These are phyloP conservation scores for Teratosphaeria zuluensis DNA, from an alignment of 2,329 filamentous ascomycete species.

Conservation along the genomic window DNA sequence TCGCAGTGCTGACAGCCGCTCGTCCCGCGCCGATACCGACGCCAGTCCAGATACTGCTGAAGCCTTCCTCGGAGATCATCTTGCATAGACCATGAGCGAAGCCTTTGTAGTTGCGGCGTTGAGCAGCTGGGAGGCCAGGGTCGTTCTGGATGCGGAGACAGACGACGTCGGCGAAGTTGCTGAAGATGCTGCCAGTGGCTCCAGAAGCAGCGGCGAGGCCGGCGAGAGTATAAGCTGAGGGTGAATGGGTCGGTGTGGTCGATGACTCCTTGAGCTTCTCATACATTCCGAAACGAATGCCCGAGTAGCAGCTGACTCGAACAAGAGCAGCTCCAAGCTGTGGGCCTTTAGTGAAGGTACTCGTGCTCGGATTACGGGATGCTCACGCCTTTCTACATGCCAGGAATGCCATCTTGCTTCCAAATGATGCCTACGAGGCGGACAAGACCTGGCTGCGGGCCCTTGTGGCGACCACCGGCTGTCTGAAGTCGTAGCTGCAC, in stretches of 20 bases:
- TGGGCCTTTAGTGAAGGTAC: not conserved
- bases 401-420: slow-evolving; percentile 9
- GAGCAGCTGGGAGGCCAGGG: slow-evolving; percentile 7
- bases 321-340: slow-evolving; percentile 13
- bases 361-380: not conserved
- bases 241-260: slow-evolving; percentile 12
- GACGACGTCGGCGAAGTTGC: slow-evolving; percentile 16
- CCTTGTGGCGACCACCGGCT: not conserved
- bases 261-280: slow-evolving; percentile 14
- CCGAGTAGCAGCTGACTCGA: slow-evolving; percentile 11
- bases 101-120: slow-evolving; percentile 13
- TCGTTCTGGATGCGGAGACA: slow-evolving; percentile 15
- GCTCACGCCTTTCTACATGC: slow-evolving; percentile 15
- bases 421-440: slow-evolving; percentile 10
- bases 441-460: slow-evolving; percentile 5
- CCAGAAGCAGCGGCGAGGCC: slow-evolving; percentile 11
- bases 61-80: slow-evolving; percentile 14
- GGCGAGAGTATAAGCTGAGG: slow-evolving; percentile 9
- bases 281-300: slow-evolving; percentile 14
- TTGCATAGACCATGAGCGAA: slow-evolving; percentile 11
- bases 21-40: slow-evolving; percentile 13
- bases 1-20: slow-evolving; percentile 12
- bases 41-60: slow-evolving; percentile 16
- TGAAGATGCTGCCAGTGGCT: slow-evolving; percentile 10
- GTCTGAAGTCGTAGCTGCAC: not conserved